Evolutionary conservation across 2,329 filamentous ascomycete genomes (phyloP).

Genomic region (Xylariaceae sp.): DNA sequence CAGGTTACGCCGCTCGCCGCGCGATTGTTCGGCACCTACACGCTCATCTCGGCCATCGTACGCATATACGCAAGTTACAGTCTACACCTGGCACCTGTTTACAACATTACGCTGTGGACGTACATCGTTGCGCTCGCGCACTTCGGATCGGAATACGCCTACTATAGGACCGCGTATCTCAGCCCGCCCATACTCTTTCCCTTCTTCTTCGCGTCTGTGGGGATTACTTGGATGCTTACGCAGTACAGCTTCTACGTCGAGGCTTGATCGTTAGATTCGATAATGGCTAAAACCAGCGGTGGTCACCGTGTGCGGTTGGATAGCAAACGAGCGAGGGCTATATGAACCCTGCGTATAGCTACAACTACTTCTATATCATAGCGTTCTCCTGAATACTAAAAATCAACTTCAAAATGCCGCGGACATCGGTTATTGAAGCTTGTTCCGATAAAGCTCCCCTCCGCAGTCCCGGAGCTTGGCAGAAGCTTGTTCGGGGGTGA

Average conservation of each 20-base stretch:
- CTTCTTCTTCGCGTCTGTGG: slow-evolving; percentile 45
- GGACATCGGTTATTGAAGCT: slow-evolving; percentile 28
- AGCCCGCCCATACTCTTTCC: slow-evolving; percentile 53
- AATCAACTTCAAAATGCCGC: too few relatives aligned
- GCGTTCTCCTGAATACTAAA: slow-evolving; percentile 3
- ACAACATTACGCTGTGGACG: slow-evolving; percentile 77
- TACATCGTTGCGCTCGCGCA: slow-evolving; percentile 74
- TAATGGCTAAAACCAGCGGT: too few relatives aligned
- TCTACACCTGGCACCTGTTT: slow-evolving; percentile 66
- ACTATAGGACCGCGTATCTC: slow-evolving; percentile 72
- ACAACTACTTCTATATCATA: slow-evolving; percentile 7
- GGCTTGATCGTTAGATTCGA: slow-evolving; percentile 15
- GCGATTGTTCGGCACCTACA: slow-evolving; percentile 85
- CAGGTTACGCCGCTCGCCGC: slow-evolving; percentile 71
- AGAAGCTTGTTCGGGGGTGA: slow-evolving; percentile 93
- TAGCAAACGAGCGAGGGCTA: too few relatives aligned
- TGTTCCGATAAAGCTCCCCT: slow-evolving; percentile 79
- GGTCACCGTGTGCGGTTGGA: background rate
- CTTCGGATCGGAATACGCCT: slow-evolving; percentile 75
- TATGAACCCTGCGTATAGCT: background rate
- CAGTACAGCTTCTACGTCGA: slow-evolving; percentile 70
- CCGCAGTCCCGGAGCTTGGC: slow-evolving; percentile 70
- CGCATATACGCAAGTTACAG: slow-evolving; percentile 82
- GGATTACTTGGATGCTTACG: slow-evolving; percentile 56
- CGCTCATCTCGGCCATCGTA: slow-evolving; percentile 70